A percentile compares a stretch with the other conserved stretches of the same genome.
Evolutionary conservation across 2,329 filamentous ascomycete genomes (phyloP).

Genomic region (Sphaerulina musiva): DNA sequence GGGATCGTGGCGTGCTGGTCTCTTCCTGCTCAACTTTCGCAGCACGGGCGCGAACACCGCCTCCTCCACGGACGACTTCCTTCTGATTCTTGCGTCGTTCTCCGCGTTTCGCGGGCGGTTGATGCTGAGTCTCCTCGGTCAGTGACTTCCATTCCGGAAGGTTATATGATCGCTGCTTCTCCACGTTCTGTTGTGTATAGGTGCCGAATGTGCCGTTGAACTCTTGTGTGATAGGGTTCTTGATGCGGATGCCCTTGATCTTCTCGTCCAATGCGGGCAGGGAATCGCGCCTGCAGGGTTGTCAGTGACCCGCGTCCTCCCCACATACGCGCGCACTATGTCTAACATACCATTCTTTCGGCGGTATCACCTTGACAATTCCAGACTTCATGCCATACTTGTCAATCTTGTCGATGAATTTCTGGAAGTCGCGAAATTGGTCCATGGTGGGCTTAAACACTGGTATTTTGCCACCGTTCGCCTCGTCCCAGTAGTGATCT

Average conservation of each 20-base stretch:
- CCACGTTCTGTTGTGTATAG: slow-evolving; percentile 94
- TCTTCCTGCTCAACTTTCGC: slow-evolving; percentile 23
- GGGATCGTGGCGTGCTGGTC: slow-evolving; percentile 34
- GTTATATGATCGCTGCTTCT: slow-evolving; percentile 94
- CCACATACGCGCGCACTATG: slow-evolving; percentile 6
- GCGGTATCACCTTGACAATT: slow-evolving; percentile 92
- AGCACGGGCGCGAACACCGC: slow-evolving; percentile 27
- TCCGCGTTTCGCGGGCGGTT: slow-evolving; percentile 84
- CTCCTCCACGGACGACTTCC: slow-evolving; percentile 37
- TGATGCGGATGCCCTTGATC: slow-evolving; percentile 85
- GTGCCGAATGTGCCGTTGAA: slow-evolving; percentile 94
- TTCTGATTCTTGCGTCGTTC: slow-evolving; percentile 61
- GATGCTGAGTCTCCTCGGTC: slow-evolving; percentile 91
- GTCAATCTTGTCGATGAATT: slow-evolving; percentile 84
- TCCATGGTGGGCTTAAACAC: slow-evolving; percentile 94
- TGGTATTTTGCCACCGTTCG: slow-evolving; percentile 63
- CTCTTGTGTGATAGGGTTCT: slow-evolving; percentile 96
- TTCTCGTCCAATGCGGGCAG: slow-evolving; percentile 74
- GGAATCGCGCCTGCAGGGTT: slow-evolving; percentile 52
- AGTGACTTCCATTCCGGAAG: slow-evolving; percentile 91
- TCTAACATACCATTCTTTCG: slow-evolving; percentile 73
- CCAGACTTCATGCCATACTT: slow-evolving; percentile 95
- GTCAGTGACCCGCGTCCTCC: slow-evolving; percentile 16
- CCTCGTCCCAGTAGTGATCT: slow-evolving; percentile 71
- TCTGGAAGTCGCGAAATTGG: slow-evolving; percentile 89